A percentile compares a stretch with the other conserved stretches of the same genome.
Conservation (phyloP, 2,329 filamentous ascomycete genomes). For the Penicillium expansum region DNA sequence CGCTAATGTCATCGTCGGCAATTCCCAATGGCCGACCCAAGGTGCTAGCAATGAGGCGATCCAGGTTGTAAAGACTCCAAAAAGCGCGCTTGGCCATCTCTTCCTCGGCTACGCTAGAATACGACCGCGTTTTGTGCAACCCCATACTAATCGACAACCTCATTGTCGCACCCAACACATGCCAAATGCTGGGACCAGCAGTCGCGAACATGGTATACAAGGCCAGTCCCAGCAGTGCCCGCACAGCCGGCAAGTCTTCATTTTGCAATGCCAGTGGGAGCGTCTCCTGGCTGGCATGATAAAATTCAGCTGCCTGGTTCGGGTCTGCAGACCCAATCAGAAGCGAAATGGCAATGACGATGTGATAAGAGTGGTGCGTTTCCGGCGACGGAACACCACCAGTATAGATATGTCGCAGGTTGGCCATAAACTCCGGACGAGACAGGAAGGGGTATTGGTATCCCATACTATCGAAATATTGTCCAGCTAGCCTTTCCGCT, state of each 20-base stretch:
- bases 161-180: constrained; percentile 39
- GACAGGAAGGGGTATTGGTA: constrained; percentile 41
- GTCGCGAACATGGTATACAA: constrained; percentile 41
- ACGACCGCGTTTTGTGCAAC: constrained; percentile 34
- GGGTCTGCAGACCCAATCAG: constrained; percentile 35
- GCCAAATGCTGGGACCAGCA: constrained; percentile 40
- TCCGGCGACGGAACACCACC: constrained; percentile 35
- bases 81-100: constrained; percentile 45
- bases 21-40: constrained; percentile 42
- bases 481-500: constrained; percentile 31
- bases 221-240: constrained; percentile 37
- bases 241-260: constrained; percentile 38
- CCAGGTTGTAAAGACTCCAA: constrained; percentile 46
- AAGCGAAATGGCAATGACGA: constrained; percentile 37
- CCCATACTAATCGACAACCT: constrained; percentile 40
- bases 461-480: constrained; percentile 41
- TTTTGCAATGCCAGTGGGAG: constrained; percentile 37
- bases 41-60: constrained; percentile 42
- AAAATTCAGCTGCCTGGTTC: constrained; percentile 35
- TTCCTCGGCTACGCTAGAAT: constrained; percentile 32
- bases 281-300: constrained; percentile 36
- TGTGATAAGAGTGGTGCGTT: constrained; percentile 37
- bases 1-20: constrained; percentile 44
- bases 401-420: constrained; percentile 36
- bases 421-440: constrained; percentile 33